A percentile compares a stretch with the other conserved stretches of the same genome.
Conservation (phyloP, 371 early-diverging fungal genomes). For the Mortierella sp. region DNA sequence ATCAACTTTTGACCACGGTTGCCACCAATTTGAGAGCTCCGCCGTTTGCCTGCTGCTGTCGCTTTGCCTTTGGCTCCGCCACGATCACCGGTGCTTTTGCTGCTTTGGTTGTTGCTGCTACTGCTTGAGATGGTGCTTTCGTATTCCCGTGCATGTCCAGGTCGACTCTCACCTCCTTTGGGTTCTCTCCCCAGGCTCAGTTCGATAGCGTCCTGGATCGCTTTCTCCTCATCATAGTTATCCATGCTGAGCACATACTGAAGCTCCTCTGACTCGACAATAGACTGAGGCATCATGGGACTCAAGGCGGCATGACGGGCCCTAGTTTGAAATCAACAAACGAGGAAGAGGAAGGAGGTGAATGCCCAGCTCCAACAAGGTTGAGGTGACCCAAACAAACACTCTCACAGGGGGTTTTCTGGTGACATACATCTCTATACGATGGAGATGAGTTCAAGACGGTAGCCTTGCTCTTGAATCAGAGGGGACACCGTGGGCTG, state of each 20-base stretch:
- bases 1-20: conserved; percentile 27
- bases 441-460: too few species aligned
- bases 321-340: too few species aligned
- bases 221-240: not conserved
- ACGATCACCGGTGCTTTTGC: not conserved
- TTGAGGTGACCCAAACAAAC: too few species aligned
- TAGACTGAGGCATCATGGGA: not conserved
- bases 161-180: too few species aligned
- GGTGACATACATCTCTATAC: too few species aligned
- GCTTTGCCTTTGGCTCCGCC: not conserved
- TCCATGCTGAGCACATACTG: not conserved
- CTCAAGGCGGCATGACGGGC: not conserved
- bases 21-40: conserved; percentile 29
- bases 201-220: not conserved
- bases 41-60: not conserved
- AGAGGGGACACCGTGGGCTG: too few species aligned
- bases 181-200: not conserved
- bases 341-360: too few species aligned
- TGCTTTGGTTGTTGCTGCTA: not conserved
- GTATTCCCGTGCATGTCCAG: not conserved
- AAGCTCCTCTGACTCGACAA: not conserved
- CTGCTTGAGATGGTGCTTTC: not conserved
- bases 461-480: too few species aligned
- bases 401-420: too few species aligned
- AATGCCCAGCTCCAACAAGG: too few species aligned